Evolutionary conservation across 306 rosid species (phyloP).

Genomic region (Chamaecrista fasciculata): DNA sequence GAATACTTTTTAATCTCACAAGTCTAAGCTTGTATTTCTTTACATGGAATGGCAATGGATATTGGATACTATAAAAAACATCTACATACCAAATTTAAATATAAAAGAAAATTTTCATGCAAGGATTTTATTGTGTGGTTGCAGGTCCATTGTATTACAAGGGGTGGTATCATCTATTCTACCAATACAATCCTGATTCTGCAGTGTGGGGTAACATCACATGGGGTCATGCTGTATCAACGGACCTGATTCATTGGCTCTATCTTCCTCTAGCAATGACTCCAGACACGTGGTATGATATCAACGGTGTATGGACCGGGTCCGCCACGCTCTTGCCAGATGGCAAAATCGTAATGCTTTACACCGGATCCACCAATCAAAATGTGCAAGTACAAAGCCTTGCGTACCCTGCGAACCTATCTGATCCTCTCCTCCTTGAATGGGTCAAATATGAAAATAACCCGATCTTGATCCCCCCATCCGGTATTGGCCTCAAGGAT

Average conservation of each 20-base stretch:
- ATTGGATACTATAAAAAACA: too few species aligned
- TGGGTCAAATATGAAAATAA: constrained; percentile 67
- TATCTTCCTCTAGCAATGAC: constrained; percentile 66
- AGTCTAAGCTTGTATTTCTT: too few species aligned
- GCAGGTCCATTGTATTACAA: constrained; percentile 73
- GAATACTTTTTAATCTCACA: too few species aligned
- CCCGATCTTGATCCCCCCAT: constrained; percentile 66
- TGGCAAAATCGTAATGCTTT: constrained; percentile 64
- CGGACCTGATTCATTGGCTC: constrained; percentile 74
- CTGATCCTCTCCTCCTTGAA: constrained; percentile 70
- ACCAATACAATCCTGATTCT: constrained; percentile 76
- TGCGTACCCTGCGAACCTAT: constrained; percentile 64
- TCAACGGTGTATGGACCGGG: constrained; percentile 81
- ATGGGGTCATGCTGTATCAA: constrained; percentile 86
- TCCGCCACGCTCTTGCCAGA: constrained; percentile 66
- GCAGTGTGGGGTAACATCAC: constrained; percentile 81
- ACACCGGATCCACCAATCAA: constrained; percentile 53
- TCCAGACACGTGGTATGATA: constrained; percentile 58
- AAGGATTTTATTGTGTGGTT: neutral
- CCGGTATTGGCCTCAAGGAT: constrained; percentile 40
- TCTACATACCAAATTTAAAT: too few species aligned
- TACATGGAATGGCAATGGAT: too few species aligned
- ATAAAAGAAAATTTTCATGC: too few species aligned
- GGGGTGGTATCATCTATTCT: constrained; percentile 83
- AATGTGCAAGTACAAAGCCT: constrained; percentile 69